phyloP scores from a whole-genome alignment of 2,329 filamentous ascomycete species.

The Aspergillus viridinutans region DNA sequence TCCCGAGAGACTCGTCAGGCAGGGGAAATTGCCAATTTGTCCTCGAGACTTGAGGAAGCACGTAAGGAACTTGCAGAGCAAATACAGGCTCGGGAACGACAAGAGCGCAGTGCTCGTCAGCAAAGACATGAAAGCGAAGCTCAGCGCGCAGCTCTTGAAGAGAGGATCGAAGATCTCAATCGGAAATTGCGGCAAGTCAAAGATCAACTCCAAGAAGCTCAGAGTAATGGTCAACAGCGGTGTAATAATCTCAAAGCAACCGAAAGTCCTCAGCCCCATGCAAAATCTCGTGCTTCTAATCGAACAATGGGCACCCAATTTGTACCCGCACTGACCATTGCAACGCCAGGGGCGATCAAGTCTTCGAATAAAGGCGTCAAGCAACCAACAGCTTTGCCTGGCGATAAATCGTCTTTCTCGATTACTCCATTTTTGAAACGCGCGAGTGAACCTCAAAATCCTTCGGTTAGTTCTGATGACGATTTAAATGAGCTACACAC shows the following conservation, averaged over 20 bases:
- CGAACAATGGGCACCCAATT: conserved; percentile 28
- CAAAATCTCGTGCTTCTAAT: conserved; percentile 39
- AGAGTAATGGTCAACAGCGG: conserved; percentile 46
- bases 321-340: conserved; percentile 45
- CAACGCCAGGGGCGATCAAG: conserved; percentile 47
- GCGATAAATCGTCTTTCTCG: conserved; percentile 88
- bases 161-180: conserved; percentile 65
- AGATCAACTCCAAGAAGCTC: conserved; percentile 66
- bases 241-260: conserved; percentile 33
- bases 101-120: conserved; percentile 52
- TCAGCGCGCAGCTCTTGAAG: conserved; percentile 62
- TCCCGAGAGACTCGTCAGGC: conserved; percentile 29
- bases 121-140: conserved; percentile 58
- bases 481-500: conserved; percentile 22
- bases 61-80: conserved; percentile 49
- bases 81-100: conserved; percentile 44
- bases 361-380: conserved; percentile 55
- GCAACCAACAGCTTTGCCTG: conserved; percentile 57
- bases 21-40: conserved; percentile 39
- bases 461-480: conserved; percentile 24
- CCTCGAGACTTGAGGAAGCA: conserved; percentile 44
- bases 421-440: conserved; percentile 91
- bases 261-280: conserved; percentile 24
- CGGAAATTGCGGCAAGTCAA: conserved; percentile 67
- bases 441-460: conserved; percentile 53